Percentiles rank a stretch among this genome's conserved stretches.
These are phyloP conservation scores for Vigna unguiculata DNA, from an alignment of 306 rosid genomes.

Conservation along the genomic window DNA sequence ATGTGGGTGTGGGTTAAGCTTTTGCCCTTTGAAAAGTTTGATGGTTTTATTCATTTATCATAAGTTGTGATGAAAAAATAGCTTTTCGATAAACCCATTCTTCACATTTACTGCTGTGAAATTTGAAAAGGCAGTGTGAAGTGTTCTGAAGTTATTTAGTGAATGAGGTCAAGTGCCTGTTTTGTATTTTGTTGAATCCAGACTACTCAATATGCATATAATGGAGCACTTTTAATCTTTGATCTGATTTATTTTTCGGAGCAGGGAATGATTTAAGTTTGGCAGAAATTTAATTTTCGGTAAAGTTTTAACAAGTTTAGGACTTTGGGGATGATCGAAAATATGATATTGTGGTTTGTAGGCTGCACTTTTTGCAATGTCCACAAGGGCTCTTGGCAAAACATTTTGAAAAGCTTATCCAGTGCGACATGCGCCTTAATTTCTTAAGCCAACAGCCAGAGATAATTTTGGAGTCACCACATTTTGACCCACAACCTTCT, in stretches of 20 bases:
- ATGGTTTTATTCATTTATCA: neutral
- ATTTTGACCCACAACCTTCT: conserved; percentile 64
- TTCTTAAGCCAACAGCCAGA: conserved; percentile 84
- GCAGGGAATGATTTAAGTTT: neutral
- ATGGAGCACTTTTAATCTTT: conserved; percentile 19
- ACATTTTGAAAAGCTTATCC: conserved; percentile 93
- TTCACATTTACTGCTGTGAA: conserved; percentile 3
- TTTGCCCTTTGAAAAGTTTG: neutral
- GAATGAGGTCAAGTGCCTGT: neutral
- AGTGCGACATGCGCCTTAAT: conserved; percentile 80
- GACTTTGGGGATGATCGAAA: conserved; percentile 5
- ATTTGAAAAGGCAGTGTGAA: neutral
- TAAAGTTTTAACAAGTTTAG: neutral
- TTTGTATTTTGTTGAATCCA: conserved; percentile 15
- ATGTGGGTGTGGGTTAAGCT: conserved; percentile 29
- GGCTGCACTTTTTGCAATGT: conserved; percentile 89
- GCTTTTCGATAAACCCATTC: neutral
- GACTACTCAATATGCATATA: neutral
- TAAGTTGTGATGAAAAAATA: conserved; percentile 9
- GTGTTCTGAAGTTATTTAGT: neutral
- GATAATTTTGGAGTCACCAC: conserved; percentile 72
- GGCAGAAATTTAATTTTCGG: neutral
- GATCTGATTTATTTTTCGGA: neutral
- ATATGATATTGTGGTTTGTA: conserved; percentile 48
- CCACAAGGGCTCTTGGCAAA: conserved; percentile 77